Evolutionary conservation across 495 filamentous ascomycete species (phyloP), one percentile per base, ranked within the genome.

Genomic region (Aspergillus baeticus): DNA sequence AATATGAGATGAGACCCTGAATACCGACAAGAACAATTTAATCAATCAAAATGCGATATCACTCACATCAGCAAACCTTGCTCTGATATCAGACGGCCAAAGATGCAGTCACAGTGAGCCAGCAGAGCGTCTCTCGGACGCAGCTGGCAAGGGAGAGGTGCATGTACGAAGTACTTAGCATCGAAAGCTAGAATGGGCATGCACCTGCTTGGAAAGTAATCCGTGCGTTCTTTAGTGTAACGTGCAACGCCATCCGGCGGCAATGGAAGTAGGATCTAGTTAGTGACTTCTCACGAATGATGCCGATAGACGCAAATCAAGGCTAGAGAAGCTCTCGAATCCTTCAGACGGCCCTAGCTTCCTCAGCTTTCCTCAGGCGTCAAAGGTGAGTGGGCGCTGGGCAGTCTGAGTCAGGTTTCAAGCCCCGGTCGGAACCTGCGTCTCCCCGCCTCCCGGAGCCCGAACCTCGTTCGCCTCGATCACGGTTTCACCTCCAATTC

Each of bases 381-480:
- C 10, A 41, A 29, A 29, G 26, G 26, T 29, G 26, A 29, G 26
- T 10, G 26, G 26, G 26, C 26, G 26, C 26, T 29, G 26, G 26
- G 26, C 8, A 29, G 21, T 20, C 31, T 42, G 37, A 31, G 22
- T 34, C 21, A 29, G 46, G 36, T 15, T 23, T 54, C 17, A 22
- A 35, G 22, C 22, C 51, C 54, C 55, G 55, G 58, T 48, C 59
- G 63, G 63, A 65, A 63, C 55, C 53, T 60, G 60, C 60, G 57
- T 57, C 62, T 66, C 63, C 63, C 63, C 63, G 63, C 63, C 63
- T 66, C 60, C 63, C 63, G 63, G 58, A 58, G 60, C 52, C 55
- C 57, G 60, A 56, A 55, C 54, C 53, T 57, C 56, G 35, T 41
- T 58, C 55, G 43, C 13, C 45, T 58, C 51, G 51, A 52, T 57